Conservation (phyloP, 2,329 filamentous ascomycete genomes). For the Dactylonectria estremocensis region DNA sequence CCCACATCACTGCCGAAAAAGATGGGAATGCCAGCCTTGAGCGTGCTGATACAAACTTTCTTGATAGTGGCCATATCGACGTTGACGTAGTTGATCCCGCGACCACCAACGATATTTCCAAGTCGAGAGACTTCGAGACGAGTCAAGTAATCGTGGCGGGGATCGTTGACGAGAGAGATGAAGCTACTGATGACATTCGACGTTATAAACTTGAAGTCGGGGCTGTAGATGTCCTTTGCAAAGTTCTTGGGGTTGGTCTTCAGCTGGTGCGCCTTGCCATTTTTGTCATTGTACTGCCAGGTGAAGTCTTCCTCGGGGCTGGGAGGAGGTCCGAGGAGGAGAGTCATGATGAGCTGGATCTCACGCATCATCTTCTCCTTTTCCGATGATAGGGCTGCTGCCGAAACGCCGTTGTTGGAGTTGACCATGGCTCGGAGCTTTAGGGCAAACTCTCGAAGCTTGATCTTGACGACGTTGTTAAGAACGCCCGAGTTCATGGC, state of each 20-base stretch:
- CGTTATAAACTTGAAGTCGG: slow-evolving; percentile 69
- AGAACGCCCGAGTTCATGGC: slow-evolving; percentile 79
- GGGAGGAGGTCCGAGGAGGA: slow-evolving; percentile 86
- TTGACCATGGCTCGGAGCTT: slow-evolving; percentile 72
- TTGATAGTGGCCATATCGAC: slow-evolving; percentile 83
- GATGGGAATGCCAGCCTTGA: slow-evolving; percentile 82
- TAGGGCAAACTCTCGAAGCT: slow-evolving; percentile 89
- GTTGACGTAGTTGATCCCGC: slow-evolving; percentile 86
- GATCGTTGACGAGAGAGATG: slow-evolving; percentile 89
- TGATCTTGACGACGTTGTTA: slow-evolving; percentile 83
- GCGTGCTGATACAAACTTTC: slow-evolving; percentile 80
- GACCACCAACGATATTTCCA: slow-evolving; percentile 85
- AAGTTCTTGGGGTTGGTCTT: slow-evolving; percentile 79
- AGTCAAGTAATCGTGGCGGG: slow-evolving; percentile 80
- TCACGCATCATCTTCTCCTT: slow-evolving; percentile 86
- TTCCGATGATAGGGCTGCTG: slow-evolving; percentile 59
- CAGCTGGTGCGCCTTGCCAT: slow-evolving; percentile 75
- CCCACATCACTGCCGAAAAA: slow-evolving; percentile 94
- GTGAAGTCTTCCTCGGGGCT: slow-evolving; percentile 77
- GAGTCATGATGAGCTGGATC: slow-evolving; percentile 84
- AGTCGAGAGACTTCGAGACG: slow-evolving; percentile 84
- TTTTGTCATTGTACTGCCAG: slow-evolving; percentile 84
- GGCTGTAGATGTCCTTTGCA: slow-evolving; percentile 75
- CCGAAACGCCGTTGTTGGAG: slow-evolving; percentile 50
- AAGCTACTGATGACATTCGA: slow-evolving; percentile 76